phyloP scores from a whole-genome alignment of 2,329 filamentous ascomycete genomes.

The Sclerotinia minor region DNA sequence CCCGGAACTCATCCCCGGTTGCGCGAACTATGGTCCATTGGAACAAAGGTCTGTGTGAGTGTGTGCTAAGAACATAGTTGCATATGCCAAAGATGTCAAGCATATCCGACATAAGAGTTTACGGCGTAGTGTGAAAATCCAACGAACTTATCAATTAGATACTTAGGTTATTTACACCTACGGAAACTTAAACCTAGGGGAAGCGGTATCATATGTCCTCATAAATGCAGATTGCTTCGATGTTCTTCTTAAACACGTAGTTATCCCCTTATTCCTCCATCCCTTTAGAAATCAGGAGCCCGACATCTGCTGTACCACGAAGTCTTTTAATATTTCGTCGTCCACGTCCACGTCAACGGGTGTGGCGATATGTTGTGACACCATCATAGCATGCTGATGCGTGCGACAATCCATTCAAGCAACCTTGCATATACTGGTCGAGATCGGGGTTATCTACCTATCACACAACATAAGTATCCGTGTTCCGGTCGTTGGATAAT shows the following conservation, averaged over 20 bases:
- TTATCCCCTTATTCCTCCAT: neutral
- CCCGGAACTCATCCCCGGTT: neutral
- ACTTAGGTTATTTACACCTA: neutral
- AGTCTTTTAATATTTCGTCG: neutral
- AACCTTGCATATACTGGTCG: neutral
- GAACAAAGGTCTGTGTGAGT: neutral
- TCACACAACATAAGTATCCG: constrained; percentile 4
- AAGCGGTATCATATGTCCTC: too few species aligned
- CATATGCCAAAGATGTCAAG: neutral
- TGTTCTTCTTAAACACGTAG: neutral
- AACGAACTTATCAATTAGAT: neutral
- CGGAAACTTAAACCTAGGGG: too few species aligned
- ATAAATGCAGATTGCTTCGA: neutral
- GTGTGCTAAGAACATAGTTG: neutral
- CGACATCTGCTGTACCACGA: neutral
- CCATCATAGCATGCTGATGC: neutral
- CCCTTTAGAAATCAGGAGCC: neutral
- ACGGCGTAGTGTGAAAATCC: too few species aligned
- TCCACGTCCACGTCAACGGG: neutral
- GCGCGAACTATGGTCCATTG: constrained; percentile 1
- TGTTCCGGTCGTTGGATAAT: neutral
- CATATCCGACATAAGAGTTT: too few species aligned
- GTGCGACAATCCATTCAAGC: neutral
- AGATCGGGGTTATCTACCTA: neutral
- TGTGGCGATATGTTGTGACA: neutral